phyloP scores from a whole-genome alignment of 2,329 filamentous ascomycete genomes.

The Phaeosphaeriaceae sp. region DNA sequence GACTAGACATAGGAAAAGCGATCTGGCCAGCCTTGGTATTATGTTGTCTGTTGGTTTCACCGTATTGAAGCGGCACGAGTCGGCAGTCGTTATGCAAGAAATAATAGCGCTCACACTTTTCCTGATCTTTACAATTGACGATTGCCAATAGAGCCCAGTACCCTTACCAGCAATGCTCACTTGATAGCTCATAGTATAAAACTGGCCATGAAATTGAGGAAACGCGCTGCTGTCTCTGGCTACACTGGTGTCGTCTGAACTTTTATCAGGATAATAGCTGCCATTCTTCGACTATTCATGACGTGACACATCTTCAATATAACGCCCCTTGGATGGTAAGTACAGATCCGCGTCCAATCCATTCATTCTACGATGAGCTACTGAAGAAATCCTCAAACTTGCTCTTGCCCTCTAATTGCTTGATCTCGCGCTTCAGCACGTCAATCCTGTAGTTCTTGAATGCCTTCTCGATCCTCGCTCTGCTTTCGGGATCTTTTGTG shows the following conservation, averaged over 20 bases:
- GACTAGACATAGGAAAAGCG: conserved; percentile 12
- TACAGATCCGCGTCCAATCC: too few relatives aligned
- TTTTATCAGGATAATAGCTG: not conserved
- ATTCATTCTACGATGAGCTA: conserved; percentile 3
- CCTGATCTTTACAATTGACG: too few relatives aligned
- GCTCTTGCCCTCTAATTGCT: conserved; percentile 58
- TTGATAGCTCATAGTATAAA: not conserved
- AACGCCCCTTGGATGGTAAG: not conserved
- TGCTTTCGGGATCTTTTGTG: conserved; percentile 60
- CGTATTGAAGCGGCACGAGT: conserved; percentile 1
- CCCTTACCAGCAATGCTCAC: too few relatives aligned
- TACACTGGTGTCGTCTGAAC: not conserved
- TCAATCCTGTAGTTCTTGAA: conserved; percentile 70
- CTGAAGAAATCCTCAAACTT: conserved; percentile 39
- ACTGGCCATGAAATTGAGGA: not conserved
- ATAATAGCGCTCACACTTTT: too few relatives aligned
- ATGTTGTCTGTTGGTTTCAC: not conserved
- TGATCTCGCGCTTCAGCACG: conserved; percentile 66
- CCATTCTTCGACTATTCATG: not conserved
- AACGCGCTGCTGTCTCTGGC: not conserved
- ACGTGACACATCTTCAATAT: not conserved
- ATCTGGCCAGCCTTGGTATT: conserved; percentile 7
- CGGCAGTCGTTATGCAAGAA: not conserved
- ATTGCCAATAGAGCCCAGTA: too few relatives aligned
- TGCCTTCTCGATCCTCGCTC: conserved; percentile 66